Conservation (phyloP, 768 basidiomycete genomes). For the Tricholoma bakamatsutake region DNA sequence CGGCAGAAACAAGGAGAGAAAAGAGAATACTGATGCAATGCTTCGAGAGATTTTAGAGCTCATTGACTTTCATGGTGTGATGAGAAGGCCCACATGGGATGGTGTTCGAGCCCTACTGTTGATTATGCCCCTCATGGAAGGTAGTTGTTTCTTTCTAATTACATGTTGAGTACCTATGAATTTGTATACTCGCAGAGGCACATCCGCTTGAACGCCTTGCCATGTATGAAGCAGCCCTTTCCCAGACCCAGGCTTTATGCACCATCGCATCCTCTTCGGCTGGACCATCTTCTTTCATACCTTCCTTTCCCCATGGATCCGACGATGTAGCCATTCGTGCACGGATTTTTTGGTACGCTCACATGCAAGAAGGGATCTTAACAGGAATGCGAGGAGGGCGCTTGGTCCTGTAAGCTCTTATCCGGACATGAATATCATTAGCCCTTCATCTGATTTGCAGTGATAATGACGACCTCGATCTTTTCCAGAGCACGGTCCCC, state of each 20-base stretch:
- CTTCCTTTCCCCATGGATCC: constrained; percentile 41
- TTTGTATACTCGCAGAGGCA: constrained; percentile 28
- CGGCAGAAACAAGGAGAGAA: constrained; percentile 34
- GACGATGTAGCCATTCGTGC: constrained; percentile 65
- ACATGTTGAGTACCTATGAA: constrained; percentile 10
- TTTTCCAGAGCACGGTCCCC: constrained; percentile 64
- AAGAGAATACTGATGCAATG: constrained; percentile 60
- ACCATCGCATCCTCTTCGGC: constrained; percentile 38
- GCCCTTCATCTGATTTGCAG: constrained; percentile 27
- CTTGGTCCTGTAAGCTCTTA: constrained; percentile 58
- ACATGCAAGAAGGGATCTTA: constrained; percentile 79
- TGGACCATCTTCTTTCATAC: constrained; percentile 16
- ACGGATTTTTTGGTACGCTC: constrained; percentile 85
- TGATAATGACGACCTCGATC: constrained; percentile 67
- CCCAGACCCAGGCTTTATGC: constrained; percentile 77
- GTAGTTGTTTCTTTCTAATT: constrained; percentile 30
- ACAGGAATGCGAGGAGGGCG: constrained; percentile 83
- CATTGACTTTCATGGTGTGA: constrained; percentile 72
- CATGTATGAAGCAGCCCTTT: constrained; percentile 77
- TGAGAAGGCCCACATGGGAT: constrained; percentile 82
- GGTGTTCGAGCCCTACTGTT: constrained; percentile 77
- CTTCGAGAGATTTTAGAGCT: constrained; percentile 71
- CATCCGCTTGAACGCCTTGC: constrained; percentile 43
- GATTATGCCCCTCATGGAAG: constrained; percentile 78
- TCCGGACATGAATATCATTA: not conserved